Conservation (phyloP, 73 alveolate genomes). For the Blepharisma japonicum region DNA sequence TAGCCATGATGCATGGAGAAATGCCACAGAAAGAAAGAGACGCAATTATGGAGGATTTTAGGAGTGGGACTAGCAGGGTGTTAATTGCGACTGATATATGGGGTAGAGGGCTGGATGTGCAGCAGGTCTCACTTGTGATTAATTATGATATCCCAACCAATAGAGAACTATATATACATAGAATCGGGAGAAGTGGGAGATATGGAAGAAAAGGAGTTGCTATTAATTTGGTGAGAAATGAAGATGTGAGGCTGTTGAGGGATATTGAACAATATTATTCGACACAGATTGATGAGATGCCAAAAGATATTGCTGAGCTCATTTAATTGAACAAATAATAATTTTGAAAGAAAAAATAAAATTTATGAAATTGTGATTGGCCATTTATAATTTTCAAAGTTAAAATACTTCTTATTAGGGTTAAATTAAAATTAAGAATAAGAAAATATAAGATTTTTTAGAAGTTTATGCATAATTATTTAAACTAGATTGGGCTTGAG, state of each 20-base stretch:
- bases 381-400: neutral
- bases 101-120: conserved; percentile 99
- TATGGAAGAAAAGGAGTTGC: conserved; percentile 99
- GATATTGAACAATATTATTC: conserved; percentile 98
- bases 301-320: conserved; percentile 97
- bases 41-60: conserved; percentile 83
- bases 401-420: neutral
- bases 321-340: conserved; percentile 40
- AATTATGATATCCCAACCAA: conserved; percentile 93
- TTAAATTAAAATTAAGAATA: conserved; percentile 9
- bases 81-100: conserved; percentile 89
- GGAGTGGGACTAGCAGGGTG: conserved; percentile 75
- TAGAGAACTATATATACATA: conserved; percentile 97
- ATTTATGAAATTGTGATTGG: too few relatives aligned
- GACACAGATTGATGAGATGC: conserved; percentile 99
- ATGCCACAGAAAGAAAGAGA: conserved; percentile 95
- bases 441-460: too few relatives aligned
- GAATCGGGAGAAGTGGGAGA: conserved; percentile 99
- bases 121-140: conserved; percentile 94
- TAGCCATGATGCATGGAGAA: conserved; percentile 93
- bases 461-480: too few relatives aligned
- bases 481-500: too few relatives aligned
- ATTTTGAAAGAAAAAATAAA: neutral
- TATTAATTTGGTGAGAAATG: conserved; percentile 93
- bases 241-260: conserved; percentile 92